Evolutionary conservation across 805 yeast genomes (phyloP), one percentile per base, ranked within the genome.

Genomic region (Henningerozyma blattae): DNA sequence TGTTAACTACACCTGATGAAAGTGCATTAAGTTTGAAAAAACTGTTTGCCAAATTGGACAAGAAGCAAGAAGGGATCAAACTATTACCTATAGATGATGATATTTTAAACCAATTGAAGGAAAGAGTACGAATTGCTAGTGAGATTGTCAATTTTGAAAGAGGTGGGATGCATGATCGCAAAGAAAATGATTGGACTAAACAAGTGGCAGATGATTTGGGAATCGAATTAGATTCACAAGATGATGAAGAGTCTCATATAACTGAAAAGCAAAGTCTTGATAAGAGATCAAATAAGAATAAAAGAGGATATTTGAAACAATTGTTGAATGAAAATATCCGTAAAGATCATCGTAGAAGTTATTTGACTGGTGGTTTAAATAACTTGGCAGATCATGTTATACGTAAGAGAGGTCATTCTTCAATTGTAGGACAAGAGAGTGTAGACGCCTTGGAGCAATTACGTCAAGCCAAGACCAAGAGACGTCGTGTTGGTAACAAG

Each of bases 131-230:
- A 8, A 47, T 87, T 27, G 83, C 96, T 5, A 67, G 78, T 16
- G 71, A 76, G 46, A 61, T 91, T 33, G 87, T 93, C 0, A 94
- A 83, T 43, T 65, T 83, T 14, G 74, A 72, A 27, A 62, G 77
- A 13, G 70, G 77, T 2, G 57, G 71, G 2, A 70, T 77, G 15
- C 70, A 81, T 4, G 57, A 73, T 22, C 65, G 64, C 26, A 80
- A 78, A 46, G 91, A 85, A 43, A 75, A 75, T 36, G 64, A 72
- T 17, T 86, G 97, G 96, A 64, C 86, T 39, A 70, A 73, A 38
- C 75, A 84, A 50, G 96, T 95, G 0, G 97, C 97, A 0, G 91
- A 81, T 34, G 98, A 91, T 33, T 65, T 91, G 36, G 98, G 94
- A 7, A 59, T 87, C 27, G 95, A 82, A 24, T 66, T 76, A 33